A percentile compares a stretch with the other conserved stretches of the same genome.
phyloP scores from a whole-genome alignment of 352 stramenopile genomes.

The Phytophthora lateralis region DNA sequence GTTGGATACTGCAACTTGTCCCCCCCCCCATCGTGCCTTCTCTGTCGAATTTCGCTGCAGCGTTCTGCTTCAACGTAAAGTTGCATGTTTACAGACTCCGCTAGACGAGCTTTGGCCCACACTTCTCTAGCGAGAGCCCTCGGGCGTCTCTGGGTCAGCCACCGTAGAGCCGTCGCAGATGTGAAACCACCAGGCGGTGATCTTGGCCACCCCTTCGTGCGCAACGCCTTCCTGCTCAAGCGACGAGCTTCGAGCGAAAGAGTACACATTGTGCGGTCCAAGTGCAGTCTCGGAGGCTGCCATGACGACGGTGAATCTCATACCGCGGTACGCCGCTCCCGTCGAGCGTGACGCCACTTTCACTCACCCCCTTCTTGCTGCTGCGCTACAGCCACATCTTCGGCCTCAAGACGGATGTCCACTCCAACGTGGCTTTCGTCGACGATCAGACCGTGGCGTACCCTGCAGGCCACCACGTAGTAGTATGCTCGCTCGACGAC shows the following conservation, averaged over 20 bases:
- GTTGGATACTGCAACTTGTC: no score
- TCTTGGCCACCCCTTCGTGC: conserved; percentile 7
- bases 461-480: conserved; percentile 87
- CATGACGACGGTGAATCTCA: conserved; percentile 52
- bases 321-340: conserved; percentile 32
- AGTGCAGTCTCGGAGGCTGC: conserved; percentile 1
- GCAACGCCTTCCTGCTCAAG: conserved; percentile 1
- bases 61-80: no score
- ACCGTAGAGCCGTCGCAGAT: no score
- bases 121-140: no score
- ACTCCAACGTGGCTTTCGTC: conserved; percentile 82
- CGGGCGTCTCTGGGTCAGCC: no score
- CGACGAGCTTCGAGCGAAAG: conserved; percentile 5
- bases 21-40: no score
- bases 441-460: conserved; percentile 87
- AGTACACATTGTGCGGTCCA: background rate
- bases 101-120: no score
- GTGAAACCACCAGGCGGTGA: background rate
- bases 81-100: no score
- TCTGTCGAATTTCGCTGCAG: no score
- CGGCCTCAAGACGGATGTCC: conserved; percentile 87
- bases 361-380: conserved; percentile 12
- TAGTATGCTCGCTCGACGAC: conserved; percentile 90
- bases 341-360: background rate
- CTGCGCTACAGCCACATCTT: conserved; percentile 83